A percentile compares a stretch with the other conserved stretches of the same genome.
Evolutionary conservation across 2,329 filamentous ascomycete species (phyloP).

Genomic region (Botrytis paeoniae): DNA sequence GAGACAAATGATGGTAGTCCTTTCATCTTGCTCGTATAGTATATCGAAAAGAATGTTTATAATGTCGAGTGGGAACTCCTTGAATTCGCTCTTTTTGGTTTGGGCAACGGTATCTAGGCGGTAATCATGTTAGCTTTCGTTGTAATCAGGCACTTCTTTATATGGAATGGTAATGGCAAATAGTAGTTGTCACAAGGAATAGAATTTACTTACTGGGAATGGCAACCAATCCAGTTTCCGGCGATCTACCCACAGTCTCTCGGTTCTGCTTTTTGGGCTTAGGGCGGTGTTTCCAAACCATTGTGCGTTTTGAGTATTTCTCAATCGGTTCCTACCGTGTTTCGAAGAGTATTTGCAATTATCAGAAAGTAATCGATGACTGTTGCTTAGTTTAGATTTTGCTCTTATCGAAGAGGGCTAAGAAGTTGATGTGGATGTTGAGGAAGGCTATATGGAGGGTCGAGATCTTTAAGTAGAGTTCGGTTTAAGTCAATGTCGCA

Average conservation of each 20-base stretch:
- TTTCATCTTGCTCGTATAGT: background rate
- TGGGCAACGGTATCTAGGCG: background rate
- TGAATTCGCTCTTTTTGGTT: background rate
- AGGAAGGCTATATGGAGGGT: background rate
- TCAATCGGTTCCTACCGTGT: rapidly evolving
- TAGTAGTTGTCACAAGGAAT: no score
- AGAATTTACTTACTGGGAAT: background rate
- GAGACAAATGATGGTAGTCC: background rate
- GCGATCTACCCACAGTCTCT: background rate
- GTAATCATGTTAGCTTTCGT: background rate
- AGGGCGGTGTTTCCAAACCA: background rate
- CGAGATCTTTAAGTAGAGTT: background rate
- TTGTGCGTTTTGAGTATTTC: background rate
- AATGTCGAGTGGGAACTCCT: background rate
- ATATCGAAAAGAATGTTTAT: background rate
- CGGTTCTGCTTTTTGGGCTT: background rate
- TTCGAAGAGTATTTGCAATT: background rate
- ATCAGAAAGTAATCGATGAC: rapidly evolving
- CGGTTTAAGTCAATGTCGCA: background rate
- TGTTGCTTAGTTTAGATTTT: background rate
- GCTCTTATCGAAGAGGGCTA: background rate
- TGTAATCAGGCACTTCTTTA: background rate
- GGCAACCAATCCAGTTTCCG: background rate
- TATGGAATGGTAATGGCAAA: background rate
- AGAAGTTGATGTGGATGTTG: background rate